Base-by-base conservation (phyloP, 179 eudicot genomes). In the Actinidia polygama region DNA sequence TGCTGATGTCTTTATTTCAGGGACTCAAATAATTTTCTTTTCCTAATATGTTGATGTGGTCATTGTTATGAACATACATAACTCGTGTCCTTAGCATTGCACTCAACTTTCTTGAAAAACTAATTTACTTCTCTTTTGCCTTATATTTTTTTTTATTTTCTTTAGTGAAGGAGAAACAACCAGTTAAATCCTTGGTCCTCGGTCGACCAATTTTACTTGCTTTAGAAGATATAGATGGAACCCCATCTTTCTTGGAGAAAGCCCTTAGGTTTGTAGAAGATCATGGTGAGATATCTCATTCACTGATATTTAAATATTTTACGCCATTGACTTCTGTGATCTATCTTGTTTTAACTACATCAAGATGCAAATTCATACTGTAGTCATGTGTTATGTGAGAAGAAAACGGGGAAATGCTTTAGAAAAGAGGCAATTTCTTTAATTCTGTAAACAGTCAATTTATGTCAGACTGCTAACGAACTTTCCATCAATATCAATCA, bases 121-220 rank as follows among this genome's bases (percentile, higher is more conserved):
- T 82, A 7, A 30, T 53, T 44, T 44, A 1, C 66, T 76, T 21
- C 40, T n/a, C 49, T 23, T 66, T 47, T 58, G 61, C 5, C 36
- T 23, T 36, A 40, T 51, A 18, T 49, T 79, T 73, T 75, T 75
- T 30, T 30, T 80, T 53, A 18, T 57, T 75, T 53, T 66, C 36
- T 84, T 21, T 84, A 95, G 98, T 79, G 77, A 95, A 89, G 84
- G 98, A 96, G 54, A 89, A 73, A 76, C 88, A 85, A 64, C 86
- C 93, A 50, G 90, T 83, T 36, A 96, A 96, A 89, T 90, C 95
- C 36, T 73, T 91, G 86, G 99, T 95, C 79, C 87, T 95, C 86
- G 99, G 98, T 70, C 89, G 97, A 73, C 99, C 99, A 50, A 89
- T 96, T 75, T 89, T 96, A 87, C 95, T 96, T 84, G 99, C 99